These are phyloP conservation scores for Tetradesmus obliquus DNA, from an alignment of 139 green algal species.

Conservation along the genomic window DNA sequence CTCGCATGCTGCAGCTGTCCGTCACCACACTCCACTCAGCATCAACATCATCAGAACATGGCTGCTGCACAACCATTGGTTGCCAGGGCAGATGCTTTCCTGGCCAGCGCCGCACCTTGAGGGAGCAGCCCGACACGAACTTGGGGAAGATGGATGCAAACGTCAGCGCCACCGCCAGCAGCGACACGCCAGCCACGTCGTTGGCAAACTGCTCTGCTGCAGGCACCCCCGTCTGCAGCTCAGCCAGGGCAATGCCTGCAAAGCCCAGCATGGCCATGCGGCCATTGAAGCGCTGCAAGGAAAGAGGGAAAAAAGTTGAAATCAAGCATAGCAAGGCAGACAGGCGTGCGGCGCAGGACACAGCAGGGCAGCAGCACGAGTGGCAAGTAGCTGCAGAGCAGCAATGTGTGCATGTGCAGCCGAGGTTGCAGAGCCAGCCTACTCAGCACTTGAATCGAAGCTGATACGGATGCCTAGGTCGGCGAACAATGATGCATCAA, in stretches of 20 bases:
- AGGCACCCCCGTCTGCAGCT: slow-evolving; percentile 51
- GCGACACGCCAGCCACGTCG: slow-evolving; percentile 44
- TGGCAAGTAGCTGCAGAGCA: not conserved
- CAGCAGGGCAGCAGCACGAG: not conserved
- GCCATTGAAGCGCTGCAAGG: slow-evolving; percentile 61
- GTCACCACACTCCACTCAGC: no score
- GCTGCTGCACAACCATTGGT: no score
- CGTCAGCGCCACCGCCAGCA: slow-evolving; percentile 53
- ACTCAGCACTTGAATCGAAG: not conserved
- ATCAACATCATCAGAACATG: no score
- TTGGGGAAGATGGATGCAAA: slow-evolving; percentile 64
- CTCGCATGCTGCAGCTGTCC: no score
- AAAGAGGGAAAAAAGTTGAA: not conserved
- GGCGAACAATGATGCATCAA: no score
- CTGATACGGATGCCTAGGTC: not conserved
- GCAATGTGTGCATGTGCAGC: not conserved
- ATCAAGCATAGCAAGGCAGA: not conserved
- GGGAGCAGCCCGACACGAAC: slow-evolving; percentile 51
- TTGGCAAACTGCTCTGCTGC: slow-evolving; percentile 58
- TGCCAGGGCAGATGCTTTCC: no score
- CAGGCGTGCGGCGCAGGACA: not conserved
- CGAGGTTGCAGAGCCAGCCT: not conserved
- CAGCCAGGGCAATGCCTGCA: slow-evolving; percentile 49
- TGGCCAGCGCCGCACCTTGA: slow-evolving; percentile 41
- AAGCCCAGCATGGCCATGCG: slow-evolving; percentile 68